Base-by-base conservation (phyloP, 495 filamentous ascomycete genomes). In the Clohesyomyces aquaticus region DNA sequence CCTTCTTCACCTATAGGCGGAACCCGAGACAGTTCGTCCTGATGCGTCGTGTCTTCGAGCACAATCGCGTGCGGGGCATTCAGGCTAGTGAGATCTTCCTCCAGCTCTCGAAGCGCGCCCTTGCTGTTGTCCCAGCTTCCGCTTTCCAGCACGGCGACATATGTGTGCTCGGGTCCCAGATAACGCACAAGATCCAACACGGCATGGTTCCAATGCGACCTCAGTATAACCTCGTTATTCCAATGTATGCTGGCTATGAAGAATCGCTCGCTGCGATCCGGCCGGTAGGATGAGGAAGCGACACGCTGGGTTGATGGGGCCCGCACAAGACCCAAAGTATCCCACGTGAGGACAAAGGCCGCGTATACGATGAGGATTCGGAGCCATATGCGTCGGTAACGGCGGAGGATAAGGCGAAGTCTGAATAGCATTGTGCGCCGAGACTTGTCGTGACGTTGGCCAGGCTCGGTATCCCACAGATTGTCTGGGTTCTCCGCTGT, bases 111-210 rank as follows among this genome's bases (percentile, higher is more conserved):
- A 59, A 93, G 74, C 3, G 83, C 85, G 1, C 74, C 82, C 74
- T 90, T 91, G 12, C 84, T 84, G 59, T 85, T 74, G 73, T 92
- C 90, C 77, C 81, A 87, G 70, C 87, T 89, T 6, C 88, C 89
- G 58, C 83, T 87, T 68, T 91, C 89, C 63, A 84, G 83, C 16
- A 91, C 78, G 35, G 83, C 86, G 49, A 93, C 80, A 67, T 83
- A 91, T 11, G 90, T 79, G 67, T 91, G 90, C n/a, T 80, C 77
- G 0, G 82, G 65, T 0, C 88, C 89, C 0, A 90, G 75, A n/a
- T 79, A 65, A 27, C 77, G 68, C 19, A 81, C 79, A 28, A 91
- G 77, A 1, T 81, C 75, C 1, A 88, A n/a, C 3, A 91, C 73
- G 1, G 82, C 84, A 26, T 76, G 66, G 70, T 79, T 88, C 88